Conservation (phyloP, 108 stramenopile genomes). For the Skeletonema tropicum region DNA sequence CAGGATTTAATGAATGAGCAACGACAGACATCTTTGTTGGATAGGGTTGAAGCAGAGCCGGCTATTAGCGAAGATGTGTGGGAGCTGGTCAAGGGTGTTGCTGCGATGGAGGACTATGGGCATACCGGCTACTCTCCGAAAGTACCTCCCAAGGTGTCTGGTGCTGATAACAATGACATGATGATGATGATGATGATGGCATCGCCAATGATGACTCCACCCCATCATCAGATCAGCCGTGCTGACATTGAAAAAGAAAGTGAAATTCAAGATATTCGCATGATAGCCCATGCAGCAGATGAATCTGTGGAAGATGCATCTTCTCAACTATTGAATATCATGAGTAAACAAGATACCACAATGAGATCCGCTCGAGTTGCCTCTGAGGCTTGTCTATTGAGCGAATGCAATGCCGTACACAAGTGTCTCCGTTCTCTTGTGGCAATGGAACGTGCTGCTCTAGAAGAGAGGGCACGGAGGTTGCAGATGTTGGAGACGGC, state of each 20-base stretch:
- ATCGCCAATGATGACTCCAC: conserved; percentile 11
- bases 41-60: conserved; percentile 15
- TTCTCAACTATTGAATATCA: conserved; percentile 52
- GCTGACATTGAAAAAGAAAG: conserved; percentile 66
- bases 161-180: not conserved
- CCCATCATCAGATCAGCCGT: conserved; percentile 29
- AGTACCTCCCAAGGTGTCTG: conserved; percentile 13
- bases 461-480: conserved; percentile 56
- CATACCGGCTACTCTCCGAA: conserved; percentile 57
- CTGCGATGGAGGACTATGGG: conserved; percentile 72
- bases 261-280: conserved; percentile 55
- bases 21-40: conserved; percentile 31
- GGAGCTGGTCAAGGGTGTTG: conserved; percentile 65
- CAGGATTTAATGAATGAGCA: conserved; percentile 41
- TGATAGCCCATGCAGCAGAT: conserved; percentile 63
- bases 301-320: conserved; percentile 69
- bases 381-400: conserved; percentile 68
- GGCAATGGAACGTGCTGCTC: conserved; percentile 54
- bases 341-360: conserved; percentile 65
- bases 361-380: conserved; percentile 66
- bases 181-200: not conserved
- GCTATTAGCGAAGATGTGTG: conserved; percentile 50
- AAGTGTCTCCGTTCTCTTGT: conserved; percentile 56
- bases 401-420: conserved; percentile 65
- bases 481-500: conserved; percentile 62